These are phyloP conservation scores for Thalassiosira hispida DNA, from an alignment of 352 stramenopile species.

Conservation along the genomic window DNA sequence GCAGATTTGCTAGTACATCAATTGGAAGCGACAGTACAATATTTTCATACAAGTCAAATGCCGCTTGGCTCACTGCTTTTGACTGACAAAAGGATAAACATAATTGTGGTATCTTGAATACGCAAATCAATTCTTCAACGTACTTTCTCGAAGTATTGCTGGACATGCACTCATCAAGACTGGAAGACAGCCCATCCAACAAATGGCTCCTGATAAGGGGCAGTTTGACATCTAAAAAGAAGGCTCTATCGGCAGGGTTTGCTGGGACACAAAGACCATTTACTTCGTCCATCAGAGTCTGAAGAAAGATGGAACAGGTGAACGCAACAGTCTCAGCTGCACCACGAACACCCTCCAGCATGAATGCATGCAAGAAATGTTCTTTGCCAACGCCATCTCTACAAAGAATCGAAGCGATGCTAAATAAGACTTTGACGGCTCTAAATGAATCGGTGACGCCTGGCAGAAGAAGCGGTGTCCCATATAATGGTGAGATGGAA, in stretches of 20 bases:
- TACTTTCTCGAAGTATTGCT: slow-evolving; percentile 14
- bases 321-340: slow-evolving; percentile 16
- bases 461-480: slow-evolving; percentile 13
- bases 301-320: slow-evolving; percentile 35
- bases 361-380: slow-evolving; percentile 32
- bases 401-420: slow-evolving; percentile 36
- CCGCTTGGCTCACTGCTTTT: slow-evolving; percentile 22
- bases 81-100: slow-evolving; percentile 43
- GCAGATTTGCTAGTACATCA: slow-evolving; percentile 28
- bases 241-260: slow-evolving; percentile 13
- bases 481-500: slow-evolving; percentile 23
- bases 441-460: neutral
- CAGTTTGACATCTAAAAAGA: slow-evolving; percentile 38
- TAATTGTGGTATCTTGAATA: slow-evolving; percentile 31
- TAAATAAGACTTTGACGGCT: slow-evolving; percentile 34
- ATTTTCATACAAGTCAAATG: slow-evolving; percentile 47
- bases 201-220: slow-evolving; percentile 30
- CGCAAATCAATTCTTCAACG: slow-evolving; percentile 34
- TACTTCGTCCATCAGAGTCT: slow-evolving; percentile 30
- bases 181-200: slow-evolving; percentile 26
- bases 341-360: slow-evolving; percentile 32
- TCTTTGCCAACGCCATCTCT: slow-evolving; percentile 10
- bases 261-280: slow-evolving; percentile 12
- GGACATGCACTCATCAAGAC: slow-evolving; percentile 41
- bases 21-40: slow-evolving; percentile 29